Percentiles rank a stretch among this genome's conserved stretches.
phyloP scores from a whole-genome alignment of 306 rosid genomes.

The Quercus wislizeni region DNA sequence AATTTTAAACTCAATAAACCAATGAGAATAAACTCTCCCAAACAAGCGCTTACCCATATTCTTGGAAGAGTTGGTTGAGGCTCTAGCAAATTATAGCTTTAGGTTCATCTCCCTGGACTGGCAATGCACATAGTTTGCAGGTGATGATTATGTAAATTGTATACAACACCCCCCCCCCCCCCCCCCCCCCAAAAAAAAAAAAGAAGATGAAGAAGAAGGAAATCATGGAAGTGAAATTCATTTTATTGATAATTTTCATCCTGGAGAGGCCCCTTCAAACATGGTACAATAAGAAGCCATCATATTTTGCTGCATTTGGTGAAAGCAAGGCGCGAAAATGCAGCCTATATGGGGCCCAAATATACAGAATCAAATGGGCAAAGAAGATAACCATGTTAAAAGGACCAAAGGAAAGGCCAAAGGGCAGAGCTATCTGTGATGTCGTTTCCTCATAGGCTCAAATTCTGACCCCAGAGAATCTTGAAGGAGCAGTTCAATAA shows the following conservation, averaged over 20 bases:
- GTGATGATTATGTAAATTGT: not conserved
- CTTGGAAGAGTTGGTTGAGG: too few relatives aligned
- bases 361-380: not conserved
- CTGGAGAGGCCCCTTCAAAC: not conserved
- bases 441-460: not conserved
- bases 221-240: not conserved
- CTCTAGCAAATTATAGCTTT: too few relatives aligned
- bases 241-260: not conserved
- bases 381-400: not conserved
- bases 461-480: not conserved
- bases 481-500: not conserved
- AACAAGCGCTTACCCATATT: too few relatives aligned
- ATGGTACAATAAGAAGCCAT: not conserved
- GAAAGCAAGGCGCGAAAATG: not conserved
- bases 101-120: too few relatives aligned
- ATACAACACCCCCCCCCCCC: too few relatives aligned
- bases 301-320: not conserved
- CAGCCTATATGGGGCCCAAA: not conserved
- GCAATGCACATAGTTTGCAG: not conserved
- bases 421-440: not conserved
- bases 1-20: too few relatives aligned
- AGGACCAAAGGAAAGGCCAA: slow-evolving; percentile 1
- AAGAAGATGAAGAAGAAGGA: too few relatives aligned
- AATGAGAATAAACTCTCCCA: too few relatives aligned
- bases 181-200: too few relatives aligned